Percentiles rank a stretch among this genome's conserved stretches.
These are phyloP conservation scores for Xylariaceae sp. DNA, from an alignment of 2,329 filamentous ascomycete genomes.

Conservation along the genomic window DNA sequence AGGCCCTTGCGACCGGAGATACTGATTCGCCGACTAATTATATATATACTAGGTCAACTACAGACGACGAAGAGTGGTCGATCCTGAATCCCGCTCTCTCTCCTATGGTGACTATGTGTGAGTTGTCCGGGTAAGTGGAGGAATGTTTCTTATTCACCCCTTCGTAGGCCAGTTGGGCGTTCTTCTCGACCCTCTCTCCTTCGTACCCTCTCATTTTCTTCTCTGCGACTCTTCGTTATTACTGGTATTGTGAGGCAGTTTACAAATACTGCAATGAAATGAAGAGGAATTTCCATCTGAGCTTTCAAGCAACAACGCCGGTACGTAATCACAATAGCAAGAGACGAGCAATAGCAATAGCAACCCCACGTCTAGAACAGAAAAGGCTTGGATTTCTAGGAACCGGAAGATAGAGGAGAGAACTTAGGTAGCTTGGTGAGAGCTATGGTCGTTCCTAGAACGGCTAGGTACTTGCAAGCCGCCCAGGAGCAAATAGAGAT, in stretches of 20 bases:
- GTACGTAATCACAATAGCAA: background rate
- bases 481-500: background rate
- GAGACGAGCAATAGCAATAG: background rate
- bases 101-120: constrained; percentile 17
- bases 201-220: background rate
- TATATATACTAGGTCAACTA: constrained; percentile 3
- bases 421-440: background rate
- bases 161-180: background rate
- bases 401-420: background rate
- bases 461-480: background rate
- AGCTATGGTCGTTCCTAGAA: background rate
- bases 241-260: background rate
- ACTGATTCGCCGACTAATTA: constrained; percentile 5
- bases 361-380: background rate
- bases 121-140: constrained; percentile 16
- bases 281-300: background rate
- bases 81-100: background rate
- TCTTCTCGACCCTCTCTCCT: background rate
- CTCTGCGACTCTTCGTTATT: background rate
- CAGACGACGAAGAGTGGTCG: background rate
- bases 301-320: background rate
- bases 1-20: background rate
- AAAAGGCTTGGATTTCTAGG: background rate
- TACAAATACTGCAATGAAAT: background rate
- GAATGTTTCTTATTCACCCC: constrained; percentile 2